Evolutionary conservation across 2,329 filamentous ascomycete genomes (phyloP).

Genomic region (Pyricularia sp.): DNA sequence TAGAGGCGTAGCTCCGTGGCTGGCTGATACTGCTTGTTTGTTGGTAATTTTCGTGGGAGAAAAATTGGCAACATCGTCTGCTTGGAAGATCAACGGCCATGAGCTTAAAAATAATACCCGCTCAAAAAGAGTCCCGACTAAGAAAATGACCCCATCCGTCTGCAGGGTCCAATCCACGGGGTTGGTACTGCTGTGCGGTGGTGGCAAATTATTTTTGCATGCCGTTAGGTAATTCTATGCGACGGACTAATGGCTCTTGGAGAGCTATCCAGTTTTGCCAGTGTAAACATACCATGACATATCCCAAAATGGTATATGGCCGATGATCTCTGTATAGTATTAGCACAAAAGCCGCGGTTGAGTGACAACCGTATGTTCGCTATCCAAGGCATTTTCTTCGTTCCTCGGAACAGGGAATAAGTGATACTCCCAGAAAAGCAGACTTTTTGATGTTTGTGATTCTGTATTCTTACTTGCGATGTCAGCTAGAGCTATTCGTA

Average conservation of each 20-base stretch:
- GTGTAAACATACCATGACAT: no score
- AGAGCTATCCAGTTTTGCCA: no score
- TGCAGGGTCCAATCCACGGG: background rate
- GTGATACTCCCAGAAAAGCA: no score
- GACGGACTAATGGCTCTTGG: background rate
- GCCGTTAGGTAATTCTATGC: background rate
- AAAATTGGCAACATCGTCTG: background rate
- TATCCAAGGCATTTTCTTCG: no score
- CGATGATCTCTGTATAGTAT: no score
- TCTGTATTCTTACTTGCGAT: no score
- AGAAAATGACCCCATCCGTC: background rate
- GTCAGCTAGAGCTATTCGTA: no score
- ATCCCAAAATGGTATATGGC: no score
- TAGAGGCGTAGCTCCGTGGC: background rate
- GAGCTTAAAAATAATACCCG: background rate
- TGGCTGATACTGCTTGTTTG: background rate
- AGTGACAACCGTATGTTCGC: no score
- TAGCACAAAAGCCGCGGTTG: no score
- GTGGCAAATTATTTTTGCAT: background rate
- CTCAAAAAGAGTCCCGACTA: background rate
- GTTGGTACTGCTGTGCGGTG: background rate
- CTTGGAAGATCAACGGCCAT: background rate
- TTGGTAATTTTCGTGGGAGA: background rate
- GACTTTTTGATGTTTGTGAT: no score
- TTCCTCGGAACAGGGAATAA: no score